phyloP scores from a whole-genome alignment of 2,329 filamentous ascomycete genomes.

The Sclerotinia trifoliorum region DNA sequence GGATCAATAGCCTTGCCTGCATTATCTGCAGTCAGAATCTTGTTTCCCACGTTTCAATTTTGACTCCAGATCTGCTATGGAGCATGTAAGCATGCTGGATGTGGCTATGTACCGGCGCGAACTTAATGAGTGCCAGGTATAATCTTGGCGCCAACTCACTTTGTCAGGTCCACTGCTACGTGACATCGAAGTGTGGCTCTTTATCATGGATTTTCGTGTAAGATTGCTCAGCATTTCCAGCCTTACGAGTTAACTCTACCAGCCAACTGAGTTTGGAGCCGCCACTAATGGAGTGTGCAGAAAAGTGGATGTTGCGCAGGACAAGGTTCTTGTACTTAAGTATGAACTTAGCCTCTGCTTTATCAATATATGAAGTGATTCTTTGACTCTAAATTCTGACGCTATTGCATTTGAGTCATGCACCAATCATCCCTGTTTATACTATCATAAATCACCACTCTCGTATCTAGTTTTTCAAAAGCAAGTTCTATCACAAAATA shows the following conservation, averaged over 20 bases:
- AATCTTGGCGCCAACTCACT: slow-evolving; percentile 11
- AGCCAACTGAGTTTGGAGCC: background rate
- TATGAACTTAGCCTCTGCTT: background rate
- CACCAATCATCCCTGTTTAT: background rate
- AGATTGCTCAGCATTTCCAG: slow-evolving; percentile 14
- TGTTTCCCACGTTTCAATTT: slow-evolving; percentile 28
- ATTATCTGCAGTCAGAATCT: slow-evolving; percentile 26
- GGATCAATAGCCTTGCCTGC: slow-evolving; percentile 30
- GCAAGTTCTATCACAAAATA: background rate
- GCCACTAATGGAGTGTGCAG: background rate
- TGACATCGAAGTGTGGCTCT: slow-evolving; percentile 18
- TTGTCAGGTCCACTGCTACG: background rate
- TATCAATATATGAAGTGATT: slow-evolving; percentile 1
- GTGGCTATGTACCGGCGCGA: slow-evolving; percentile 20
- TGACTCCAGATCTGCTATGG: slow-evolving; percentile 27
- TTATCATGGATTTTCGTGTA: slow-evolving; percentile 5
- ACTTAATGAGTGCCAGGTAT: slow-evolving; percentile 11
- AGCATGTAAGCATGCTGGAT: slow-evolving; percentile 24
- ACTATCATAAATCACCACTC: background rate
- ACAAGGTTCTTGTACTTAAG: slow-evolving; percentile 3
- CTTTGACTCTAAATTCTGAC: background rate
- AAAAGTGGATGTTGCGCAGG: background rate
- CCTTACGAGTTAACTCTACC: slow-evolving; percentile 11
- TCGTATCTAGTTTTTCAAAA: background rate
- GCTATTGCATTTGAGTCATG: background rate